Base-by-base conservation (phyloP, 306 rosid species). In the Vicia villosa region DNA sequence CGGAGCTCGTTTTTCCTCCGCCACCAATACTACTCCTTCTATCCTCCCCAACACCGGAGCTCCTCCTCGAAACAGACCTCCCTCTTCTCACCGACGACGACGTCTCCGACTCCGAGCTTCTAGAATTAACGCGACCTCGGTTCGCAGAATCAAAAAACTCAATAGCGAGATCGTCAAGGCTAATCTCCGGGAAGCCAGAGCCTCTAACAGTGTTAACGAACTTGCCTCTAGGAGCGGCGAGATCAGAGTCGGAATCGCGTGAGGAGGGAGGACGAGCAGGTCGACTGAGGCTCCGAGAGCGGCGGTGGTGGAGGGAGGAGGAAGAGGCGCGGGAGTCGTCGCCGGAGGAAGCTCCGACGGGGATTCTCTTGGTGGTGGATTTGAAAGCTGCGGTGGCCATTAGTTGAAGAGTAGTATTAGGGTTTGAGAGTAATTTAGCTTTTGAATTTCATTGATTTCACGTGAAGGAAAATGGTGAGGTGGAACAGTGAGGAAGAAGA, bases 311-410 rank as follows among this genome's bases (percentile, higher is more conserved):
- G 58, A 37, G 17, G 45, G 96, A 81, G 51, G 74, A 73, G 14
- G 96, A 81, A 55, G 91, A 75, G 8, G 96, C 64, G 59, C 83
- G 55, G 41, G 89, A 77, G 76, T 83, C 95, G 0, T 87, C 84
- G 3, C 69, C 41, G 1, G 77, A 32, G 5, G 94, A 58, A 17
- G 81, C 79, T 34, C 95, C 99, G 24, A 86, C 83, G 47, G 87
- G 69, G 10, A 82, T 80, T 61, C 99, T 83, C 74, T 82, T 95
- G 54, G 99, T 81, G 52, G 92, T 95, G 2, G 99, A 95, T 77
- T 91, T 95, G 92, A 95, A 95, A 32, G 99, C 97, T 12, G 99
- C 85, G 8, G 95, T 86, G 58, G 99, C 99, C 97, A 91, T 91
- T 30, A 38, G 10, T 5, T 14, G 47, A 15, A 1, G 32, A 0